Evolutionary conservation across 73 alveolate genomes (phyloP).

Genomic region (Paramecium tetraurelia): DNA sequence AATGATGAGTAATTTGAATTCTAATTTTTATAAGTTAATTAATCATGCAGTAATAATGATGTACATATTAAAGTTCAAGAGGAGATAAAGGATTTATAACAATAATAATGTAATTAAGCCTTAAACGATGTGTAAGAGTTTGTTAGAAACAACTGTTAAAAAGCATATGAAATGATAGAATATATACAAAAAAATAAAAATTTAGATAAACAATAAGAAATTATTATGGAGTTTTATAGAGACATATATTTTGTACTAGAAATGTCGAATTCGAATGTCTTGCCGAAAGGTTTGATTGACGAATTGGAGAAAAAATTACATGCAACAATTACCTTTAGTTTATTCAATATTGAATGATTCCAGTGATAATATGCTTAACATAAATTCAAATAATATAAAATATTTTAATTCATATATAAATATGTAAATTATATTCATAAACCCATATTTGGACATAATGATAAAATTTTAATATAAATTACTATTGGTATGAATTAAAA

Average conservation of each 20-base stretch:
- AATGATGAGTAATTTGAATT: too few relatives aligned
- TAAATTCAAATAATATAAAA: too few relatives aligned
- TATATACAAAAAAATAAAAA: neutral
- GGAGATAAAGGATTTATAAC: neutral
- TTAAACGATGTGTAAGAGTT: neutral
- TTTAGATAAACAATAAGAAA: neutral
- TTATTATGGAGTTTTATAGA: neutral
- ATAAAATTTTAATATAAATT: conserved; percentile 8
- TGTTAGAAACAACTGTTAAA: neutral
- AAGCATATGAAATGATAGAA: neutral
- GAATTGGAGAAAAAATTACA: too few relatives aligned
- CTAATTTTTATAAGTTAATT: too few relatives aligned
- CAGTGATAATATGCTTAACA: too few relatives aligned
- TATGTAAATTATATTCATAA: neutral
- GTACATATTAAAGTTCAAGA: neutral
- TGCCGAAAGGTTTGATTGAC: too few relatives aligned
- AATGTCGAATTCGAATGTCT: too few relatives aligned
- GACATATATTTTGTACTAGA: neutral
- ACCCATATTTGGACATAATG: neutral
- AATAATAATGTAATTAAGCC: neutral
- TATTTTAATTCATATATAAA: neutral
- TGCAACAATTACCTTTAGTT: too few relatives aligned
- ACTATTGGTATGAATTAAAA: conserved; percentile 21
- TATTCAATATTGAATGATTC: too few relatives aligned
- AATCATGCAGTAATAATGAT: neutral